Base-by-base conservation (phyloP, 768 basidiomycete genomes). In the Vararia minispora region DNA sequence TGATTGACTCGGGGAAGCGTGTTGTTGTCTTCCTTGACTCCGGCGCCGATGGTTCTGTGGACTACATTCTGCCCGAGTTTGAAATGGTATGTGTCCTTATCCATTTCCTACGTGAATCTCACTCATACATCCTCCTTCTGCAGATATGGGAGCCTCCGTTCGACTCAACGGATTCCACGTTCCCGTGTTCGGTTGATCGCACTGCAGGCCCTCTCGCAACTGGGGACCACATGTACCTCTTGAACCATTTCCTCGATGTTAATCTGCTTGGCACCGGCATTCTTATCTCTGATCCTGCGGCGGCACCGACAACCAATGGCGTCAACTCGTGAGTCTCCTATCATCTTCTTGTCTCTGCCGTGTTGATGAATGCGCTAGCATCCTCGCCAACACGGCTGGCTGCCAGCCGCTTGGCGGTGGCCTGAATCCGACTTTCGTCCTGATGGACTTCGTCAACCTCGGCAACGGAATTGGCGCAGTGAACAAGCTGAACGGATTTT, bases 21-120 rank as follows among this genome's bases (percentile, higher is more conserved):
- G 67, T 82, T 5, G 64, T 82, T 8, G 66, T 76, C 3, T 80
- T 82, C 54, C 58, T 82, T 48, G 77, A 81, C 42, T 45, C 59
- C 2, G 62, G 65, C 13, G 66, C 69, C n/a, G 46, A 52, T 20
- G 46, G 35, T 9, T 12, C 28, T 9, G 69, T 70, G 2, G 51
- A 69, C 33, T 74, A 69, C 45, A 69, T 78, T 41, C 50, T 76
- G 4, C 73, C 73, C 5, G 70, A 76, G 49, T 76, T 76, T 46
- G 49, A 62, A 18, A 75, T 71, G 71, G 72, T 70, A 31, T 22
- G 51, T n/a, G n/a, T n/a, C n/a, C n/a, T n/a, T n/a, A n/a, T n/a
- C n/a, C n/a, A n/a, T n/a, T n/a, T n/a, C n/a, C n/a, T n/a, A n/a
- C n/a, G n/a, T 39, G 22, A 9, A 8, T 17, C 1, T 13, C 18